Evolutionary conservation across 306 rosid species (phyloP), one percentile per base, ranked within the genome.

Genomic region (Crotalaria pallida): DNA sequence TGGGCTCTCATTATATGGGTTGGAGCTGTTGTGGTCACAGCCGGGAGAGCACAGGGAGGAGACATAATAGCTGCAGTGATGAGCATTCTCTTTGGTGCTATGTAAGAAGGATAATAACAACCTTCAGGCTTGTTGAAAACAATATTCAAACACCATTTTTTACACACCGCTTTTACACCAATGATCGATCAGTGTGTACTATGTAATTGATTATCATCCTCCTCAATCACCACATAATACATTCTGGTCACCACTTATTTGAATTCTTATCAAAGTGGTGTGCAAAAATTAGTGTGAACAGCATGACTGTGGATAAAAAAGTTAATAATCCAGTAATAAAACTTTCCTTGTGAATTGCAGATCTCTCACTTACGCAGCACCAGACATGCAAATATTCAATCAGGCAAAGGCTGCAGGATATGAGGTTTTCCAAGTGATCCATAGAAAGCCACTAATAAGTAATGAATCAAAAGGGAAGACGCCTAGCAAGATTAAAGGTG

Each of bases 61-160:
- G 86, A 92, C 36, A 78, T 87, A 24, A 41, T 92, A 76, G 67
- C 92, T 12, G 95, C 96, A 29, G 88, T 92, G 22, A 87, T 92
- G 92, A 84, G 98, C 87, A 89, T 92, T 83, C 96, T 92, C 56
- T 92, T 89, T 71, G 98, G 98, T 47, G 94, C 96, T 5, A 92
- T 92, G 96, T 87, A 84, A 80, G 93, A 17, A 77, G 75, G 26
- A 7, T 26, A 40, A 12, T 34, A 38, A 33, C 19, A 10, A 49
- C 40, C 60, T 23, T 38, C 31, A 53, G 16, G 64, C 29, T 70
- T 13, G 19, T 58, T 26, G 15, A 58, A 38, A 6, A 51, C 38
- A 47, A 29, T 31, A 34, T 1, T 38, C 44, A 38, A 0, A 38
- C 44, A 38, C 4, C 1, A 38, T 2, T 38, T 38, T 38, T 38